phyloP scores from a whole-genome alignment of 2,329 filamentous ascomycete species.

The Trichothecium roseum region DNA sequence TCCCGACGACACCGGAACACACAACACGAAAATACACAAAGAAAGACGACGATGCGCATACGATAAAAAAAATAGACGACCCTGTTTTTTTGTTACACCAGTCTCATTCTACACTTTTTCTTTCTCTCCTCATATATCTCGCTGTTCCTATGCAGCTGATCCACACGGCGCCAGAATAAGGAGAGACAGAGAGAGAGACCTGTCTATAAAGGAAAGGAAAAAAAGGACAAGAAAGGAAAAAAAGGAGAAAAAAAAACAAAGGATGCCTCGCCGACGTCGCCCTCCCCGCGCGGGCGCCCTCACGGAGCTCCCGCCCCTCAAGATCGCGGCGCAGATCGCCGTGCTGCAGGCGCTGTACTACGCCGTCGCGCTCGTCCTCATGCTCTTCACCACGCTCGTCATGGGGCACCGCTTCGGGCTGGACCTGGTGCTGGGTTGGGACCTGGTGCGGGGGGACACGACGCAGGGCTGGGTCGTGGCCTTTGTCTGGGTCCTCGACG shows the following conservation, averaged over 20 bases:
- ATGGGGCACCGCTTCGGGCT: conserved; percentile 43
- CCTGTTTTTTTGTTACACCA: too few relatives aligned
- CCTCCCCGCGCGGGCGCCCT: conserved; percentile 50
- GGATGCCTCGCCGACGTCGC: conserved; percentile 46
- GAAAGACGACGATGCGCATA: too few relatives aligned
- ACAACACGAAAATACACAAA: too few relatives aligned
- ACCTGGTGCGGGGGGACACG: conserved; percentile 48
- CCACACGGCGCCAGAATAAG: too few relatives aligned
- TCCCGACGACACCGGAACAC: not conserved
- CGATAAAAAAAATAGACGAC: too few relatives aligned
- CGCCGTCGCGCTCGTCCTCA: conserved; percentile 35
- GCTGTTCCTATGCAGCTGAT: too few relatives aligned
- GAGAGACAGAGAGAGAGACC: too few relatives aligned
- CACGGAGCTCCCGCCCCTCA: conserved; percentile 49
- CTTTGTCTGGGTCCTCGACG: conserved; percentile 47
- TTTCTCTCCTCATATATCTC: too few relatives aligned
- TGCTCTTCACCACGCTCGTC: conserved; percentile 48
- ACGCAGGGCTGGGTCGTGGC: conserved; percentile 51
- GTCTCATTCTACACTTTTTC: too few relatives aligned
- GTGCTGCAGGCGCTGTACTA: conserved; percentile 48
- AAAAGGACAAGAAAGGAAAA: too few relatives aligned
- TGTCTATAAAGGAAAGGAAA: too few relatives aligned
- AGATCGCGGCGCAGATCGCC: conserved; percentile 49
- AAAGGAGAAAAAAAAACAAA: not conserved
- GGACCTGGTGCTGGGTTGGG: conserved; percentile 48